Evolutionary conservation across 768 basidiomycete species (phyloP).

Genomic region (Russula lepida): DNA sequence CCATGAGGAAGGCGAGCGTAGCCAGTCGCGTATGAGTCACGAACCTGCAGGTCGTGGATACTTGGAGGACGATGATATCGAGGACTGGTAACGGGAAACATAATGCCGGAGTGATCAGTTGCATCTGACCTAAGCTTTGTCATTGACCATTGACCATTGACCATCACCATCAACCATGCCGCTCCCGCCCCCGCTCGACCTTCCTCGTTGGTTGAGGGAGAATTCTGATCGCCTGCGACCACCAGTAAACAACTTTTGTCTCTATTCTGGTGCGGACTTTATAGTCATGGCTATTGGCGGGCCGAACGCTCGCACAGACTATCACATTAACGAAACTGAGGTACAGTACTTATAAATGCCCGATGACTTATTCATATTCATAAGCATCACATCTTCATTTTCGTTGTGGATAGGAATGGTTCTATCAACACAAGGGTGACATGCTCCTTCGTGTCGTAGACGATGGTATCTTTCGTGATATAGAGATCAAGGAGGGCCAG

Average conservation of each 20-base stretch:
- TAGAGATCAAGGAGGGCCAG: constrained; percentile 86
- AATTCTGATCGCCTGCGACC: constrained; percentile 77
- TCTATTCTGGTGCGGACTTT: constrained; percentile 78
- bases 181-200: constrained; percentile 75
- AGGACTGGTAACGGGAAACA: constrained; percentile 1
- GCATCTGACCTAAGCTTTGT: not conserved
- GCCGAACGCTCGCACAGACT: constrained; percentile 90
- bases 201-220: constrained; percentile 79
- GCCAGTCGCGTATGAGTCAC: not conserved
- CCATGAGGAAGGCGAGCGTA: not conserved
- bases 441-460: constrained; percentile 89
- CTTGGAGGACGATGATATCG: constrained; percentile 20
- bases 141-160: not conserved
- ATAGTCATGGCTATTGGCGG: constrained; percentile 96
- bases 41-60: constrained; percentile 2
- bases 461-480: constrained; percentile 71
- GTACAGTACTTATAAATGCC: constrained; percentile 39
- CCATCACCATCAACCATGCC: constrained; percentile 35
- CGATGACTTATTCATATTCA: too few species aligned
- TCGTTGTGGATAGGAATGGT: constrained; percentile 68
- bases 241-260: constrained; percentile 87
- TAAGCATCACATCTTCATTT: not conserved
- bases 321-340: constrained; percentile 94
- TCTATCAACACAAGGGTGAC: constrained; percentile 91
- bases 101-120: not conserved